phyloP scores from a whole-genome alignment of 2,329 filamentous ascomycete species.

The Fusarium odoratissimum region DNA sequence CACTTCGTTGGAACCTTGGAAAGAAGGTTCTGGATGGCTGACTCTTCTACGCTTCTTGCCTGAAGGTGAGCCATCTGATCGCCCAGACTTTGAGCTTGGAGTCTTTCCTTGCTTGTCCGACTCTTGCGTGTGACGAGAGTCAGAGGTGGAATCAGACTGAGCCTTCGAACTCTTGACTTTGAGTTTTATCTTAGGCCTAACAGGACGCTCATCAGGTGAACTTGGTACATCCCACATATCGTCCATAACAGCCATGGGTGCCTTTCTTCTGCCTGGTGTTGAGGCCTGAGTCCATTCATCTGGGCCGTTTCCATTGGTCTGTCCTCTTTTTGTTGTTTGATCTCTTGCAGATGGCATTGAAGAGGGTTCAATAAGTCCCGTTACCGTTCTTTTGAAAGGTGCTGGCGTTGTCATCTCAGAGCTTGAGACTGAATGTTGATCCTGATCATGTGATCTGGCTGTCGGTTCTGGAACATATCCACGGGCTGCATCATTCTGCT shows the following conservation, averaged over 20 bases:
- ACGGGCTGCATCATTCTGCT: slow-evolving; percentile 54
- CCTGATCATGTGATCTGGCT: slow-evolving; percentile 11
- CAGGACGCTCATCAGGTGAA: slow-evolving; percentile 50
- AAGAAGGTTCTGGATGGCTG: slow-evolving; percentile 16
- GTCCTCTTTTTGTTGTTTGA: slow-evolving; percentile 23
- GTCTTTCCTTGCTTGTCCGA: neutral
- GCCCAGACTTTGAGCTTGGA: neutral
- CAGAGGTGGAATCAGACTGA: neutral
- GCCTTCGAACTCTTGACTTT: slow-evolving; percentile 27
- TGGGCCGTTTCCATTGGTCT: slow-evolving; percentile 22
- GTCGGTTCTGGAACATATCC: slow-evolving; percentile 32
- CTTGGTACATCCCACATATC: slow-evolving; percentile 60
- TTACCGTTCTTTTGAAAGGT: slow-evolving; percentile 45
- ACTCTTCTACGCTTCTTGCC: slow-evolving; percentile 42
- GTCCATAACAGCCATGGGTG: slow-evolving; percentile 36
- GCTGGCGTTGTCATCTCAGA: slow-evolving; percentile 44
- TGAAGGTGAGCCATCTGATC: neutral
- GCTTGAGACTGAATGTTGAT: slow-evolving; percentile 31
- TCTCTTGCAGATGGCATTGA: slow-evolving; percentile 48
- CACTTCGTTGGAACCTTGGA: slow-evolving; percentile 41
- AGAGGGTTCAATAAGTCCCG: slow-evolving; percentile 43
- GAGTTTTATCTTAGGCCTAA: slow-evolving; percentile 25
- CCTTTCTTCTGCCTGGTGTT: slow-evolving; percentile 47
- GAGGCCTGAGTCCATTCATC: slow-evolving; percentile 50
- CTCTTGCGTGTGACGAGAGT: neutral